phyloP scores from a whole-genome alignment of 768 basidiomycete species.

The Boletus vinaceobasis region DNA sequence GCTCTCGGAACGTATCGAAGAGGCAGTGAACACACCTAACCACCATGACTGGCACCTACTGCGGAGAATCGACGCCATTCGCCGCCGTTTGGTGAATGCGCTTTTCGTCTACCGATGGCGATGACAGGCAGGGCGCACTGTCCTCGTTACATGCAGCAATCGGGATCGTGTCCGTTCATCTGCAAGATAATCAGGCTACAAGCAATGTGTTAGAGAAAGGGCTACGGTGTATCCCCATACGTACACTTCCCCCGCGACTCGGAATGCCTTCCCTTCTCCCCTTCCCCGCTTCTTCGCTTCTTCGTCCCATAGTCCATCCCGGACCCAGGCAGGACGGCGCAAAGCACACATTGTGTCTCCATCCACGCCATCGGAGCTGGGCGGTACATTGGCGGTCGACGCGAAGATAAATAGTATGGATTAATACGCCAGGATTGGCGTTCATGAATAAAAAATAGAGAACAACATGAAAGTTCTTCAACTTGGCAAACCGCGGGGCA shows the following conservation, averaged over 20 bases:
- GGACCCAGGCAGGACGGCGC: not conserved
- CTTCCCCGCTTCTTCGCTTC: not conserved
- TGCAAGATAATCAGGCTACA: not conserved
- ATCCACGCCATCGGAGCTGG: not conserved
- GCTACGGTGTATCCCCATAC: not conserved
- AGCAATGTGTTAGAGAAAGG: not conserved
- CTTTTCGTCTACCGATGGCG: not conserved
- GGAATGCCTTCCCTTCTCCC: slow-evolving; percentile 8
- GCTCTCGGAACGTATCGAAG: slow-evolving; percentile 3
- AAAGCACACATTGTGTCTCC: not conserved
- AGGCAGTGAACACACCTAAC: slow-evolving; percentile 10
- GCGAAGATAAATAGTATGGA: slow-evolving; percentile 2
- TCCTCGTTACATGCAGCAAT: slow-evolving; percentile 10
- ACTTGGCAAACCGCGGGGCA: slow-evolving; percentile 3
- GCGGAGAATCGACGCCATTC: slow-evolving; percentile 11
- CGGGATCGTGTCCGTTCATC: slow-evolving; percentile 2
- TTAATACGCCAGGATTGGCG: slow-evolving; percentile 15
- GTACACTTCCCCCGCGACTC: slow-evolving; percentile 9
- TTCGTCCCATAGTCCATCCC: not conserved
- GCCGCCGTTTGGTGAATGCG: not conserved
- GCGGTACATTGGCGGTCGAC: not conserved
- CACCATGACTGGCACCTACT: not conserved
- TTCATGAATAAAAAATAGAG: not conserved
- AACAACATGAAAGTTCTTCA: slow-evolving; percentile 9
- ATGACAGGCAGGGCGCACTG: not conserved